These are phyloP conservation scores for Nymphaea colorata DNA, from an alignment of 164 flowering plant species.

Conservation along the genomic window DNA sequence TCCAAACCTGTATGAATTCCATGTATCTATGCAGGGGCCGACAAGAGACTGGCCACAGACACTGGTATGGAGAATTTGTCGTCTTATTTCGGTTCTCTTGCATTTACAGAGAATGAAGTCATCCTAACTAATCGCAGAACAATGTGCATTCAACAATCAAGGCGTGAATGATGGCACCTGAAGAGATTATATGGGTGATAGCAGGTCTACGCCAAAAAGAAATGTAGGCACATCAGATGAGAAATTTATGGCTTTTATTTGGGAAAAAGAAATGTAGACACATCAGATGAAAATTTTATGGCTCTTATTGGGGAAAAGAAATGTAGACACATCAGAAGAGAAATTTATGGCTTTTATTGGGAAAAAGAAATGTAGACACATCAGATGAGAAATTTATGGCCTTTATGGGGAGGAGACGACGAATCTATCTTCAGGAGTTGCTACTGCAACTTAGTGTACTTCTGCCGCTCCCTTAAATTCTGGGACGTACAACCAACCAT, in stretches of 20 bases:
- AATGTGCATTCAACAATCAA: constrained; percentile 18
- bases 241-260: too few relatives aligned
- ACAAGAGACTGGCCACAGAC: constrained; percentile 42
- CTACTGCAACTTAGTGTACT: constrained; percentile 57
- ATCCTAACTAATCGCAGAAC: constrained; percentile 32
- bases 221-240: too few relatives aligned
- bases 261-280: too few relatives aligned
- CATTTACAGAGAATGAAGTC: constrained; percentile 73
- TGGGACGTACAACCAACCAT: constrained; percentile 35
- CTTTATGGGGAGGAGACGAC: constrained; percentile 33
- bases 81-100: constrained; percentile 68
- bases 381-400: constrained; percentile 25
- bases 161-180: constrained; percentile 23
- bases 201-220: too few relatives aligned
- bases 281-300: too few relatives aligned
- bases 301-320: too few relatives aligned
- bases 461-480: constrained; percentile 52
- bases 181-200: not conserved
- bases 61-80: constrained; percentile 37
- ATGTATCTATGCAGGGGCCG: constrained; percentile 46
- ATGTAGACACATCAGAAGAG: constrained; percentile 8
- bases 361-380: not conserved
- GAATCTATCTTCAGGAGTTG: constrained; percentile 52
- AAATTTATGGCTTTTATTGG: constrained; percentile 28
- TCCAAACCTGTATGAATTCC: not conserved